phyloP scores from a whole-genome alignment of 2,329 filamentous ascomycete genomes.

The Colletotrichum tamarilloi region DNA sequence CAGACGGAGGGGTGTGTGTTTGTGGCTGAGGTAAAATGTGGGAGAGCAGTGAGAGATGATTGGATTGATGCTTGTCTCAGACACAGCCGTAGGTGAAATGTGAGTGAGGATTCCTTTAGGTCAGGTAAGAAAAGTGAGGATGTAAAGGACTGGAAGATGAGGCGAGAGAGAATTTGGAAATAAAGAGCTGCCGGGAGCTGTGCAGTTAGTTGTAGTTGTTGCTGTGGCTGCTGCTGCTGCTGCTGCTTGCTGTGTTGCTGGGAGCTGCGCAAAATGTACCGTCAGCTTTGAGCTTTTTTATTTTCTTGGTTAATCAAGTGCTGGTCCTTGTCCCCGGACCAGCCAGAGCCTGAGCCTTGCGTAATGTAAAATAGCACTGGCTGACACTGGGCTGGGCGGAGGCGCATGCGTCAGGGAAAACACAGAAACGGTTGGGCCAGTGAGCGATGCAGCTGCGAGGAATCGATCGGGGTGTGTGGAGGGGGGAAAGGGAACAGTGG shows the following conservation, averaged over 20 bases:
- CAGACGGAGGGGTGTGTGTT: background rate
- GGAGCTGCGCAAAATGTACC: background rate
- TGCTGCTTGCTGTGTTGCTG: background rate
- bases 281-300: conserved; percentile 5
- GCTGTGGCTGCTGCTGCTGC: background rate
- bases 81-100: conserved; percentile 1
- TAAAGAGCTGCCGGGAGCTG: background rate
- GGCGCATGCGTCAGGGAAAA: background rate
- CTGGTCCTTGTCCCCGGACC: background rate
- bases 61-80: conserved; percentile 31
- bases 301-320: background rate
- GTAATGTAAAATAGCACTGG: background rate
- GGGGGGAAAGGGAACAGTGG: background rate
- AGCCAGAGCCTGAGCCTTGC: conserved; percentile 11
- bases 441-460: conserved; percentile 20
- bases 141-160: background rate
- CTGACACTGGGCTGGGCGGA: background rate
- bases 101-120: no score
- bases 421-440: background rate
- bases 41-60: background rate
- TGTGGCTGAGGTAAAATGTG: conserved; percentile 4
- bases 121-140: background rate
- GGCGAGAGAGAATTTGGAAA: background rate
- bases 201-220: background rate
- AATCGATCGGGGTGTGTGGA: conserved; percentile 22